Evolutionary conservation across 768 basidiomycete species (phyloP).

Genomic region (Postia placenta): DNA sequence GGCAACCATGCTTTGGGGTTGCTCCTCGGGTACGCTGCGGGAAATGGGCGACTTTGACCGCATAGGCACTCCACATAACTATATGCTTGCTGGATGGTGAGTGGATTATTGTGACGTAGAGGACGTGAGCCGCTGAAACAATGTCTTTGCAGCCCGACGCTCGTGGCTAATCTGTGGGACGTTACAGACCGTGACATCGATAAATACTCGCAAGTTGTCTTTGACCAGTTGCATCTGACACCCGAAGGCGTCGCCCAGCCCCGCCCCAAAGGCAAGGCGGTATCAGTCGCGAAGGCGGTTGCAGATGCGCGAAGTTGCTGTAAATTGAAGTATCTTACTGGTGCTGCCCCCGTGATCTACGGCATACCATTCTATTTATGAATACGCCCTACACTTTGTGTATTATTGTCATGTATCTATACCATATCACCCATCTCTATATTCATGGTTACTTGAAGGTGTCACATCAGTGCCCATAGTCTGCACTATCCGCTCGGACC

Average conservation of each 20-base stretch:
- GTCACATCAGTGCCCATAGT: too few relatives aligned
- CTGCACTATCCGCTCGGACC: too few relatives aligned
- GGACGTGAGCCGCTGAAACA: background rate
- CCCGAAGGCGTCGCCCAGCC: conserved; percentile 19
- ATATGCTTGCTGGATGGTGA: conserved; percentile 96
- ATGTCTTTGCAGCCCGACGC: conserved; percentile 51
- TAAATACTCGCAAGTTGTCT: conserved; percentile 80
- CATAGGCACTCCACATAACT: conserved; percentile 87
- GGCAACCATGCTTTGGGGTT: conserved; percentile 96
- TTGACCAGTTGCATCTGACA: conserved; percentile 60
- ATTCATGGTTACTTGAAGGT: too few relatives aligned
- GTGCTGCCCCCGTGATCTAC: conserved; percentile 91
- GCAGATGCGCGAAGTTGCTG: conserved; percentile 74
- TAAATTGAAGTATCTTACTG: conserved; percentile 90
- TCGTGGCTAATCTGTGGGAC: conserved; percentile 96
- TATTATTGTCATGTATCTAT: too few relatives aligned
- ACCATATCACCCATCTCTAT: too few relatives aligned
- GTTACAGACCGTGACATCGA: conserved; percentile 98
- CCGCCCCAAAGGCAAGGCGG: conserved; percentile 16
- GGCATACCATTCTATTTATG: conserved; percentile 89
- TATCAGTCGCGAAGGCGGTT: conserved; percentile 69
- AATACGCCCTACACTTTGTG: too few relatives aligned
- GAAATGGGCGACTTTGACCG: conserved; percentile 96
- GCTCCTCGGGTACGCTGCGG: conserved; percentile 83
- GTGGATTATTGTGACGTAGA: conserved; percentile 31